phyloP scores from a whole-genome alignment of 805 yeast species.

The Brettanomyces sp. region DNA sequence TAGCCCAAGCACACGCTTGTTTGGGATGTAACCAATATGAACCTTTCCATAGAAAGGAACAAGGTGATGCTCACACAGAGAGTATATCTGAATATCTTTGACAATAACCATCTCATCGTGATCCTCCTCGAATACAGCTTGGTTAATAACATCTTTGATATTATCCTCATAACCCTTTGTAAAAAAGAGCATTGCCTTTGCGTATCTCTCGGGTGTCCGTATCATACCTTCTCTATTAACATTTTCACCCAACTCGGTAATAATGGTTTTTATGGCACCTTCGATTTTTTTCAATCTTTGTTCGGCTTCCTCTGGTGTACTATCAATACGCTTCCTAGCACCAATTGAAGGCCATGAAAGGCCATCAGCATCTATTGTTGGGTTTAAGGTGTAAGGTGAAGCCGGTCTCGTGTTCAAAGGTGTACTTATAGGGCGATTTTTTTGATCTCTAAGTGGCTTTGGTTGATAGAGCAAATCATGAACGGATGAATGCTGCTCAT shows the following conservation, averaged over 20 bases:
- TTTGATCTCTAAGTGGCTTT: constrained; percentile 25
- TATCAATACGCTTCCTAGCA: constrained; percentile 67
- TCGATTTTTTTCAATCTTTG: constrained; percentile 73
- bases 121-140: constrained; percentile 95
- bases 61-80: constrained; percentile 94
- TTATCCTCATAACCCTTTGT: constrained; percentile 96
- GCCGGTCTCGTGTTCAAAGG: constrained; percentile 73
- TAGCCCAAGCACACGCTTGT: constrained; percentile 83
- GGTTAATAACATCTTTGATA: constrained; percentile 81
- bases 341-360: constrained; percentile 91
- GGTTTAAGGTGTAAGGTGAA: constrained; percentile 71
- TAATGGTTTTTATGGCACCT: constrained; percentile 67
- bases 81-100: constrained; percentile 83
- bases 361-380: constrained; percentile 86
- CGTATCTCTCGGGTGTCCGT: constrained; percentile 94
- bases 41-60: constrained; percentile 97
- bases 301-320: constrained; percentile 51
- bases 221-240: constrained; percentile 76
- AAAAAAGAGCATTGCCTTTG: constrained; percentile 90
- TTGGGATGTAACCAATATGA: constrained; percentile 96
- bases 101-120: constrained; percentile 99
- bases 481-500: constrained; percentile 1
- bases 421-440: constrained; percentile 30
- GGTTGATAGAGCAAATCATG: constrained; percentile 14
- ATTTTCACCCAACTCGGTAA: constrained; percentile 88